Base-by-base conservation (phyloP, 2,329 filamentous ascomycete genomes). In the Chrysoporthe austroafricana region DNA sequence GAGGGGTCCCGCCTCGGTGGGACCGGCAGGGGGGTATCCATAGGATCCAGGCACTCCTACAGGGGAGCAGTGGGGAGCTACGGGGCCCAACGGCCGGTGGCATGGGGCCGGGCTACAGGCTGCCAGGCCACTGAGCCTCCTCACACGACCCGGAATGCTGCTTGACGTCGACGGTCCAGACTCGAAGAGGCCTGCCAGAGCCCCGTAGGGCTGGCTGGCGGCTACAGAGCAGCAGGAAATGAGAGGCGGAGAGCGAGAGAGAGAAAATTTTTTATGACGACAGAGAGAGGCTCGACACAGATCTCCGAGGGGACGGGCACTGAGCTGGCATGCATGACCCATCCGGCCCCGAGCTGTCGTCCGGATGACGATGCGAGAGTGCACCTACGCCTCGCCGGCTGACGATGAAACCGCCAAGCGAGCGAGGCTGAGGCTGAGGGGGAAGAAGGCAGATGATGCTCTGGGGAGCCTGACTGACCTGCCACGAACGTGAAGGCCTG, bases 371-470 rank as follows among this genome's bases (percentile, higher is more conserved):
- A 32, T 54, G 50, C 13, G 32, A 54, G 11, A 32, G 7, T 13
- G 26, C 50, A 54, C 32, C 21, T 50, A 50, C n/a, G 14, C 50
- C 36, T 39, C 36, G 6, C 5, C 65, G 59, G 65, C 54, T 60
- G 56, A 67, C 32, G 48, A 44, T 60, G 61, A 64, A 43, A 58
- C n/a, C 34, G 54, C 61, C 56, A 59, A 60, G 66, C 66, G 54
- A 60, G 66, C 66, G 63, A 64, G 66, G 66, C 66, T 67, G 66
- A 64, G 66, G 66, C 59, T 61, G 59, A 61, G 59, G 14, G 6
- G 9, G 21, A 26, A 21, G 21, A 26, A 21, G 21, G 32, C 14
- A 26, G n/a, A 60, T 42, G 57, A 39, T 43, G n/a, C n/a, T n/a
- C 26, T 26, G 26, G 26, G 26, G 26, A 26, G 26, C 26, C 26